Evolutionary conservation across 2,329 filamentous ascomycete species (phyloP).

Genomic region (Cladorrhinum sp.): DNA sequence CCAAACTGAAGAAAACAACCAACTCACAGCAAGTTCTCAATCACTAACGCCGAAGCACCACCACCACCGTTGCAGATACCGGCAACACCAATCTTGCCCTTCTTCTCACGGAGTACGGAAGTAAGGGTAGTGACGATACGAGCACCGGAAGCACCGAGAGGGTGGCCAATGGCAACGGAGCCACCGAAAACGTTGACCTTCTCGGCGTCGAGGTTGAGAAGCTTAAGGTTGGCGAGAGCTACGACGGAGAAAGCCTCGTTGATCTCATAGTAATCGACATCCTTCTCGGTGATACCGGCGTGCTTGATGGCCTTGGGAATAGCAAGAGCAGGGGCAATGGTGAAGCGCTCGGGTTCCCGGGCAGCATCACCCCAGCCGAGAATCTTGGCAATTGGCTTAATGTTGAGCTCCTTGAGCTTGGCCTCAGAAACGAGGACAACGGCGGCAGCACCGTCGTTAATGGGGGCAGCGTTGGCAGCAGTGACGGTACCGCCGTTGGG

Average conservation of each 20-base stretch:
- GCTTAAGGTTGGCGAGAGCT: constrained; percentile 91
- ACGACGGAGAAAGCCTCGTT: constrained; percentile 99
- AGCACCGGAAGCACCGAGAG: constrained; percentile 88
- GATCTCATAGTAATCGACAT: constrained; percentile 94
- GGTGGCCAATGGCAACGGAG: constrained; percentile 92
- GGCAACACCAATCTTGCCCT: constrained; percentile 87
- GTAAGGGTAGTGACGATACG: constrained; percentile 88
- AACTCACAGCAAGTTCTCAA: constrained; percentile 67
- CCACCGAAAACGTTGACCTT: constrained; percentile 96
- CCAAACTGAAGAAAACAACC: constrained; percentile 9
- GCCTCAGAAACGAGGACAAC: constrained; percentile 91
- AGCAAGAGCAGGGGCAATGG: constrained; percentile 85
- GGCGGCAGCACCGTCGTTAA: constrained; percentile 92
- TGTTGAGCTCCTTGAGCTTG: constrained; percentile 84
- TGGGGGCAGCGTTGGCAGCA: constrained; percentile 90
- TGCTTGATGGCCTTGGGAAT: constrained; percentile 98
- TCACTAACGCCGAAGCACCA: constrained; percentile 87
- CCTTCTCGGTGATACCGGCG: constrained; percentile 72
- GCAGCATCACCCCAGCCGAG: constrained; percentile 96
- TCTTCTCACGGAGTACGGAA: constrained; percentile 84
- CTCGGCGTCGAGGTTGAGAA: constrained; percentile 73
- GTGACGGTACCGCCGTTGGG: constrained; percentile 84
- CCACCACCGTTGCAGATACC: constrained; percentile 98
- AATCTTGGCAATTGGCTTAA: constrained; percentile 94
- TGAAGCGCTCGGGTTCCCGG: constrained; percentile 90